Evolutionary conservation across 192 early-diverging fungal species (phyloP), one percentile per base, ranked within the genome.

Genomic region (Entrophospora sp.): DNA sequence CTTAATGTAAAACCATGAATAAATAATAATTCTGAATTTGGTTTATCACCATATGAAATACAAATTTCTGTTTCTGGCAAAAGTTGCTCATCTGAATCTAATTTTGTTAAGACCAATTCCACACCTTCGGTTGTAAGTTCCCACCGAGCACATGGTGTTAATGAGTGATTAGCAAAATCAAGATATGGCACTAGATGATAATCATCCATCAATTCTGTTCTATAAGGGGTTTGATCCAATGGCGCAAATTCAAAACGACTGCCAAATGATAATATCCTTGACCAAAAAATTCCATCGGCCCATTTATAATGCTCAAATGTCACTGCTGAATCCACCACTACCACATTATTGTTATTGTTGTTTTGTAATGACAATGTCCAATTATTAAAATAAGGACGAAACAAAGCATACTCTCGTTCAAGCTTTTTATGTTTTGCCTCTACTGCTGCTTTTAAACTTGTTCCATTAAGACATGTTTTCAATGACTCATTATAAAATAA

Each of bases 261-360:
- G 13, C 64, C 66, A 42, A 88, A 75, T 2, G 77, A 78, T 4
- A 90, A 72, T 2, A 87, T 82, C 24, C 88, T 74, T 0, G 83
- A 84, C 88, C 88, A 90, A 57, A 86, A 87, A 14, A 85, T 72
- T 2, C 75, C 81, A 61, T 90, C 85, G 0, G 84, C 86, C 86
- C 85, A 90, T 6, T 73, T 52, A 63, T 69, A 76, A 7, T 66
- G 36, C 12, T 87, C 81, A 66, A 84, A 67, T 4, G 70, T 56
- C 1, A 82, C 35, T 10, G 68, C 46, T 16, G 34, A 30, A 28
- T 61, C 18, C 31, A 18, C 10, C 31, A 30, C 5, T 18, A 2
- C n/a, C n/a, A 55, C 68, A 24, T 61, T 61, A 13, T 64, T 28
- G 6, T 71, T 70, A 27, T n/a, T n/a, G n/a, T n/a, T n/a, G n/a